These are phyloP conservation scores for Leccinum incarnatum DNA, from an alignment of 768 basidiomycete species.

Conservation along the genomic window DNA sequence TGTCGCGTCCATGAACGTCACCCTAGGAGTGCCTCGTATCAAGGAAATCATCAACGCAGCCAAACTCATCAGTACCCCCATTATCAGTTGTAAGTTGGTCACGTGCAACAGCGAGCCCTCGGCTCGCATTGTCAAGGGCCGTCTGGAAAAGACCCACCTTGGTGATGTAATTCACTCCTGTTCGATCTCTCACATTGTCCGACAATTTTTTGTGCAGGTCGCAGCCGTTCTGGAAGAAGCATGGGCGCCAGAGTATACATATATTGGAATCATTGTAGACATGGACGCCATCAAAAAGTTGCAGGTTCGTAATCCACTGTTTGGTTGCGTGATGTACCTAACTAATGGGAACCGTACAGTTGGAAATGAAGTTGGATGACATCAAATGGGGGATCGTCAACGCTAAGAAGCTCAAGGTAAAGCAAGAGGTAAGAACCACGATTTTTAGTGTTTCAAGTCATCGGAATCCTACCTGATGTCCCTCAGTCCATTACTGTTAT, in stretches of 20 bases:
- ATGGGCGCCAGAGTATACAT: conserved; percentile 91
- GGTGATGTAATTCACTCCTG: conserved; percentile 67
- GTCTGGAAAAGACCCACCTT: conserved; percentile 91
- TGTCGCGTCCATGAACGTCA: conserved; percentile 99
- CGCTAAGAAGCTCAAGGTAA: conserved; percentile 89
- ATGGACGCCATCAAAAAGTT: conserved; percentile 82
- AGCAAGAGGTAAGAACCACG: conserved; percentile 59
- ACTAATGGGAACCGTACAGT: conserved; percentile 39
- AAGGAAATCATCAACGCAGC: conserved; percentile 99
- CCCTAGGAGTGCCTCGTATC: conserved; percentile 98
- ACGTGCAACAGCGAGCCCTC: conserved; percentile 85
- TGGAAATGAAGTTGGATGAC: conserved; percentile 90
- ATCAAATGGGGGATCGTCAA: conserved; percentile 89
- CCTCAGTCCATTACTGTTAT: conserved; percentile 74
- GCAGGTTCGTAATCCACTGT: conserved; percentile 50
- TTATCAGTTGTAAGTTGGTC: conserved; percentile 95
- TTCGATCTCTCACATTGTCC: background rate
- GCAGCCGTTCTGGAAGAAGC: conserved; percentile 93
- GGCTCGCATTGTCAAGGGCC: conserved; percentile 95
- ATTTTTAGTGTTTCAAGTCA: background rate
- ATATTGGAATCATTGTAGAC: conserved; percentile 91
- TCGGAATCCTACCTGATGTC: background rate
- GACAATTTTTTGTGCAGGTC: conserved; percentile 48
- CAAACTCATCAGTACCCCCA: conserved; percentile 95
- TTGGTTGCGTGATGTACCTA: background rate